phyloP scores from a whole-genome alignment of 169 alveolate species.

The Plasmodium falciparum region DNA sequence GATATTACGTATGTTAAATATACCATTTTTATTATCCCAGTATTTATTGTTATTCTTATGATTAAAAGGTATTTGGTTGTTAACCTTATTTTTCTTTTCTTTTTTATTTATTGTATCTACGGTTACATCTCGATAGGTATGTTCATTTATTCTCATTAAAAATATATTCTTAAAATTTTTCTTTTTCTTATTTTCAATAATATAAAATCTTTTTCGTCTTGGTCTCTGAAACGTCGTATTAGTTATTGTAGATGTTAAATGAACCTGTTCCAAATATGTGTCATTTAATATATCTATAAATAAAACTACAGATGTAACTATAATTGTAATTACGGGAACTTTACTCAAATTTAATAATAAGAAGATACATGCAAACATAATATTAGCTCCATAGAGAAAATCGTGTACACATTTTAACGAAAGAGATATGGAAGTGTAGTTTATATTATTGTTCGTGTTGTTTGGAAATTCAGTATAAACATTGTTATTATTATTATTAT shows the following conservation, averaged over 20 bases:
- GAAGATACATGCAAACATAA: conserved; percentile 37
- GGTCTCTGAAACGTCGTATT: conserved; percentile 9
- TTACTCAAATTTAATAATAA: conserved; percentile 50
- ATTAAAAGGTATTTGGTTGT: background rate
- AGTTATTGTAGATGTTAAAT: background rate
- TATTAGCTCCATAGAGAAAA: conserved; percentile 45
- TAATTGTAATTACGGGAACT: conserved; percentile 42
- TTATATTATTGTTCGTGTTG: background rate
- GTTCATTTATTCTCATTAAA: conserved; percentile 57
- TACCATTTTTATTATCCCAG: conserved; percentile 6
- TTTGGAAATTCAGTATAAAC: background rate
- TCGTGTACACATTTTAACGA: conserved; percentile 29
- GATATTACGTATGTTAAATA: conserved; percentile 41
- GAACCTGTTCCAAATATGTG: conserved; percentile 63
- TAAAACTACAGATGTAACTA: conserved; percentile 32
- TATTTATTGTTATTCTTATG: conserved; percentile 2
- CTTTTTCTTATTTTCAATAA: conserved; percentile 71
- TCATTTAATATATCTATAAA: conserved; percentile 66
- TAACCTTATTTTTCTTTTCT: background rate
- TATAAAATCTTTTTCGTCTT: conserved; percentile 27
- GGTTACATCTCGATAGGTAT: conserved; percentile 40
- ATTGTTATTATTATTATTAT: background rate
- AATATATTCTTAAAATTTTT: conserved; percentile 21
- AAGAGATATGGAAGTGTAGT: background rate
- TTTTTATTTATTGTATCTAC: conserved; percentile 6